Evolutionary conservation across 495 filamentous ascomycete species (phyloP).

Genomic region (Tuber magnatum): DNA sequence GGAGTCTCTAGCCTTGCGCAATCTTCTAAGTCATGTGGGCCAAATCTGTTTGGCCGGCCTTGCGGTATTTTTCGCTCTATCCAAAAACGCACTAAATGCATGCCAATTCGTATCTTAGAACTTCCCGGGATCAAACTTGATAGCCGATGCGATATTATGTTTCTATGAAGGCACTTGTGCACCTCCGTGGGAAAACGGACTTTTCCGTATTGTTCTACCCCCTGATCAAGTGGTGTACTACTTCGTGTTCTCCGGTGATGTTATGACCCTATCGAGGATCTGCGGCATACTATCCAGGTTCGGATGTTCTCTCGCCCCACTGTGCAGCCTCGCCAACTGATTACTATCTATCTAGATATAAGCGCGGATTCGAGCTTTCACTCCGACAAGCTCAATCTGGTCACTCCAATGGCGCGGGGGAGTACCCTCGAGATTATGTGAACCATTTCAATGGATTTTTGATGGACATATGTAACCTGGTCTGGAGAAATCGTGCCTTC

Average conservation of each 20-base stretch:
- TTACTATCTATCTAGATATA: slow-evolving; percentile 45
- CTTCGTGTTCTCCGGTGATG: slow-evolving; percentile 57
- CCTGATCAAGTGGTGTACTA: slow-evolving; percentile 62
- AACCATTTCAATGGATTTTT: slow-evolving; percentile 75
- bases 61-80: slow-evolving; percentile 13
- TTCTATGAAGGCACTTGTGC: slow-evolving; percentile 59
- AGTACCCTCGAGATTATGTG: slow-evolving; percentile 51
- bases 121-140: slow-evolving; percentile 21
- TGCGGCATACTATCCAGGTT: slow-evolving; percentile 54
- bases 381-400: slow-evolving; percentile 20
- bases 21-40: slow-evolving; percentile 33
- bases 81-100: background rate
- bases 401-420: slow-evolving; percentile 23
- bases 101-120: slow-evolving; percentile 17
- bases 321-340: background rate
- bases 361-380: slow-evolving; percentile 60
- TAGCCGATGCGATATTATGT: slow-evolving; percentile 49
- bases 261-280: slow-evolving; percentile 61
- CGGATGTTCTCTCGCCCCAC: slow-evolving; percentile 2
- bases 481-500: slow-evolving; percentile 75
- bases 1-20: slow-evolving; percentile 20
- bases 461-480: slow-evolving; percentile 81
- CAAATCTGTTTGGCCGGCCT: slow-evolving; percentile 34
- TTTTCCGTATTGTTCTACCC: slow-evolving; percentile 55
- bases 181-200: slow-evolving; percentile 34